phyloP scores from a whole-genome alignment of 140 eudicot genomes.

The Ambrosia hybrid region DNA sequence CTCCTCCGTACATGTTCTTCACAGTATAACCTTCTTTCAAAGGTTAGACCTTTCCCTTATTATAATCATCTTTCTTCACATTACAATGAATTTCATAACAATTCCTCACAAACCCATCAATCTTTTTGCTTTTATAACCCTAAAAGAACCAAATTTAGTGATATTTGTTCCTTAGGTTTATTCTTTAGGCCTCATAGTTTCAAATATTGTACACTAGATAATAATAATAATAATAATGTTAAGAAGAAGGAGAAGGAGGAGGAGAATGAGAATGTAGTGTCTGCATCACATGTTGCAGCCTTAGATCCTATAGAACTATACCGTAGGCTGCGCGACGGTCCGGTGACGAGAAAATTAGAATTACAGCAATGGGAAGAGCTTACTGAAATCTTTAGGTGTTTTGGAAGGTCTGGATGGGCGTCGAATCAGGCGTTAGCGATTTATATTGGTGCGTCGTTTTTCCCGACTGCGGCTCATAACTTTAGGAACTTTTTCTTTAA shows the following conservation, averaged over 20 bases:
- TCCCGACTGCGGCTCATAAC: conserved; percentile 58
- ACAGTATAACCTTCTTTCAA: conserved; percentile 13
- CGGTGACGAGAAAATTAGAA: too few relatives aligned
- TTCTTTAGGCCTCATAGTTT: conserved; percentile 11
- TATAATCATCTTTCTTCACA: conserved; percentile 28
- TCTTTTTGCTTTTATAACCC: conserved; percentile 4
- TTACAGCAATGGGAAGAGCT: conserved; percentile 45
- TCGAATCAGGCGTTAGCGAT: conserved; percentile 84
- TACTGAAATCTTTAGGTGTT: conserved; percentile 48
- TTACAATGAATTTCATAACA: conserved; percentile 6
- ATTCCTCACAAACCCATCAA: conserved; percentile 16
- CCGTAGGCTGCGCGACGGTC: too few relatives aligned
- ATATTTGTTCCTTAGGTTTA: not conserved
- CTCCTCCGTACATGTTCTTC: conserved; percentile 50
- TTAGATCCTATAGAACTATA: too few relatives aligned
- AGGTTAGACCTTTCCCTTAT: conserved; percentile 12
- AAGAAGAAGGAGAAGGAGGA: too few relatives aligned
- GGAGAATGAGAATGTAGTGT: not conserved
- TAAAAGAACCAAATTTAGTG: conserved; percentile 19
- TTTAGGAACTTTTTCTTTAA: conserved; percentile 53
- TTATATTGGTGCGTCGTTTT: conserved; percentile 75
- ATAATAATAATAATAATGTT: not conserved
- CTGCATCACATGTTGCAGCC: conserved; percentile 4
- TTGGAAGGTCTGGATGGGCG: conserved; percentile 77
- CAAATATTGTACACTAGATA: conserved; percentile 36